These are phyloP conservation scores for Nannochloropsis salina DNA, from an alignment of 108 stramenopile genomes.

Conservation along the genomic window DNA sequence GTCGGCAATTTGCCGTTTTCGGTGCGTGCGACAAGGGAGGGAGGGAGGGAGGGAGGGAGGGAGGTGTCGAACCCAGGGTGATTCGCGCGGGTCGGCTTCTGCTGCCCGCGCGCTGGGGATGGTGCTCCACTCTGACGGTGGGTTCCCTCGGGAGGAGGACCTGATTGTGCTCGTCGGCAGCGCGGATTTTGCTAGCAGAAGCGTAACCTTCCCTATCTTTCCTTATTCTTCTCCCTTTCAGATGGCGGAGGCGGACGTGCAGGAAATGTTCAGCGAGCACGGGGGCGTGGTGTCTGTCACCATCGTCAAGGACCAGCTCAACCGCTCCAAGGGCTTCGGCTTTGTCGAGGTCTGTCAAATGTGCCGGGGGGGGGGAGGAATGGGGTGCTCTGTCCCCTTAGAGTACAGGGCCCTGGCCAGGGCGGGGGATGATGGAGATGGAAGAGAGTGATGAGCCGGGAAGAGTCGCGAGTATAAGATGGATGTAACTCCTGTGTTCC, in stretches of 20 bases:
- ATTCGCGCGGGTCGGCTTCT: no score
- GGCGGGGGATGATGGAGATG: no score
- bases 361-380: no score
- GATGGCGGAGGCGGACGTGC: background rate
- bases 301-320: conserved; percentile 5
- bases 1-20: background rate
- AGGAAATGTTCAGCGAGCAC: background rate
- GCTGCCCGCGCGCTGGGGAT: background rate
- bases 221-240: background rate
- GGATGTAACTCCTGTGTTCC: no score
- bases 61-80: background rate
- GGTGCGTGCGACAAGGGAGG: background rate
- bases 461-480: no score
- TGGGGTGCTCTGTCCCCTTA: background rate
- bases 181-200: no score
- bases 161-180: background rate
- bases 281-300: background rate
- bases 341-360: background rate
- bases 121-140: background rate
- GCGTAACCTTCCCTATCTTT: background rate
- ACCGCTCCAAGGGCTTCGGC: background rate
- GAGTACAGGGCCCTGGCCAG: no score
- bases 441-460: no score
- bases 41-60: background rate
- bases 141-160: background rate